Evolutionary conservation across 257 asterid species (phyloP).

Genomic region (Capsicum rhomboideum): DNA sequence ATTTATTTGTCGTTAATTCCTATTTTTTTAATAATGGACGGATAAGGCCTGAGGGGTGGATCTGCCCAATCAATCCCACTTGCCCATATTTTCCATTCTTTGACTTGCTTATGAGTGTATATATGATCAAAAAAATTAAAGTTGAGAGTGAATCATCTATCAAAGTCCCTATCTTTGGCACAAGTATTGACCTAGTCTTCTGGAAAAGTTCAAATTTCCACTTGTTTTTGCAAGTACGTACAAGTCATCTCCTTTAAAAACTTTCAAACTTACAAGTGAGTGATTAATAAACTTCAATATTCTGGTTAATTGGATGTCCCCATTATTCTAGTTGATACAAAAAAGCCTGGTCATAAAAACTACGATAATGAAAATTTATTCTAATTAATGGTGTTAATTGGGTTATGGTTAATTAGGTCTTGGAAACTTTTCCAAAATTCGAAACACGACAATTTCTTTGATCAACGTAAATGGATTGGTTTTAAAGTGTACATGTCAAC

Average conservation of each 20-base stretch:
- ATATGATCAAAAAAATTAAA: not conserved
- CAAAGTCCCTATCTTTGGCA: not conserved
- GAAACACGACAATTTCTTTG: not conserved
- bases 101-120: not conserved
- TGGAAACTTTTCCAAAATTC: not conserved
- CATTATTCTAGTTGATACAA: not conserved
- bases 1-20: not conserved
- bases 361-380: not conserved
- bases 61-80: not conserved
- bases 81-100: not conserved
- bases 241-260: not conserved
- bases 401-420: not conserved
- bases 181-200: not conserved
- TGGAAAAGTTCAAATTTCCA: not conserved
- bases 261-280: not conserved
- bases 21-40: not conserved
- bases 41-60: not conserved
- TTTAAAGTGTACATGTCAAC: not conserved
- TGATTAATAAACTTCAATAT: not conserved
- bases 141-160: not conserved
- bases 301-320: not conserved
- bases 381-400: not conserved
- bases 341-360: not conserved
- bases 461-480: not conserved
- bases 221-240: not conserved